Evolutionary conservation across 2,329 filamentous ascomycete species (phyloP).

Genomic region (Aspergillus cejpii): DNA sequence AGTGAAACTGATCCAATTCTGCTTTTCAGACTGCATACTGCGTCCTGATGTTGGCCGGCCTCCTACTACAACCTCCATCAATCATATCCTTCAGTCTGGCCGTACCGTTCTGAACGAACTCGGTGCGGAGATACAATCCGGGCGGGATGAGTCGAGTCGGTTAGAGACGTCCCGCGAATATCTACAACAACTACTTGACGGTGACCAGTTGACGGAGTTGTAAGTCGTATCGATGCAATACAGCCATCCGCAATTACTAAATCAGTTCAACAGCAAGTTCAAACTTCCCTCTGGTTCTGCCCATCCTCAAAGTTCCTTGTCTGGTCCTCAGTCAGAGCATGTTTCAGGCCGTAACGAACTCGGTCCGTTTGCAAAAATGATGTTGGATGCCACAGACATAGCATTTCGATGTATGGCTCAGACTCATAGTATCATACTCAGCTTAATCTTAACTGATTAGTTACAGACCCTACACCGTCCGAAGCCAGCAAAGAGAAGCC

Average conservation of each 20-base stretch:
- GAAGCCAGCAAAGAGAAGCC: constrained; percentile 19
- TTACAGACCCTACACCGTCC: constrained; percentile 31
- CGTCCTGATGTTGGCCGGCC: constrained; percentile 39
- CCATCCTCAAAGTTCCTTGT: constrained; percentile 15
- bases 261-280: constrained; percentile 34
- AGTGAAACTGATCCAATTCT: constrained; percentile 16
- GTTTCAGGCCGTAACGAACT: constrained; percentile 32
- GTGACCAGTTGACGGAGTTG: constrained; percentile 52
- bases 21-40: constrained; percentile 35
- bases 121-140: constrained; percentile 61
- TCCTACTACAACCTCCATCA: constrained; percentile 36
- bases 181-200: constrained; percentile 65
- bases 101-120: constrained; percentile 57
- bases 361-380: constrained; percentile 50
- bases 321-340: constrained; percentile 16
- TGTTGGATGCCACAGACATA: constrained; percentile 44
- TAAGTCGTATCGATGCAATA: constrained; percentile 21
- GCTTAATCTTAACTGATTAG: constrained; percentile 12
- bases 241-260: constrained; percentile 11
- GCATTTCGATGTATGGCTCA: constrained; percentile 38
- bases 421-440: not conserved
- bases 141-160: constrained; percentile 52
- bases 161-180: constrained; percentile 67
- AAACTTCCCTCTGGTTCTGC: constrained; percentile 32
- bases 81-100: constrained; percentile 46